Base-by-base conservation (phyloP, 164 flowering plant species). In the Stephania japonica region DNA sequence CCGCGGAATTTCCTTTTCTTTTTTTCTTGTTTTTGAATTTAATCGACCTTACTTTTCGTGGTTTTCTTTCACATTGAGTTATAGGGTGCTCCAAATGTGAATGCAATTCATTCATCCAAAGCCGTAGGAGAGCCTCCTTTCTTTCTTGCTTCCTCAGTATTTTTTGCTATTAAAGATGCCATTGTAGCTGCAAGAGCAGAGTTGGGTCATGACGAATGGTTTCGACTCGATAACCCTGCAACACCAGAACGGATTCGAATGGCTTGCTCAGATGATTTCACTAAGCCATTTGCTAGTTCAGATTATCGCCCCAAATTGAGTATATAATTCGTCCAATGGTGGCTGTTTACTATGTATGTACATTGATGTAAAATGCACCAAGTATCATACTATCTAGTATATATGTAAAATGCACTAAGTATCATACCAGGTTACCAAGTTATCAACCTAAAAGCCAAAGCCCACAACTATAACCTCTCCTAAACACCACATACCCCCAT, bases 121-220 rank as follows among this genome's bases (percentile, higher is more conserved):
- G 99, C 98, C 21, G 98, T 93, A 0, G 99, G 99, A 6, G 99
- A 96, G 77, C 98, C 98, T 68, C 99, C 99, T 18, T 95, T 95
- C 74, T 95, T 95, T 71, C 88, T 95, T 67, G 99, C 98, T 7
- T 88, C 98, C 38, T 53, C 97, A 12, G 97, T 88, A 44, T 90
- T 95, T 67, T 95, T 95, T 65, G 99, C 95, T 69, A 93, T 95
- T 76, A 95, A 95, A 76, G 97, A 95, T 75, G 99, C 98, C 16
- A 89, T 95, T 50, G 70, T 68, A 61, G 94, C 95, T 66, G 98
- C 97, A 25, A 88, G 99, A 85, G 83, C 84, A 5, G 99, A 93
- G 76, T 80, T 72, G 2, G 97, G 97, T 19, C 72, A 23, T 72
- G 70, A 66, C 21, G 95, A 78, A 13, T 96, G 98, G 99, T 96